Conservation (phyloP, 768 basidiomycete species). For the Panaeolus cyanescens region DNA sequence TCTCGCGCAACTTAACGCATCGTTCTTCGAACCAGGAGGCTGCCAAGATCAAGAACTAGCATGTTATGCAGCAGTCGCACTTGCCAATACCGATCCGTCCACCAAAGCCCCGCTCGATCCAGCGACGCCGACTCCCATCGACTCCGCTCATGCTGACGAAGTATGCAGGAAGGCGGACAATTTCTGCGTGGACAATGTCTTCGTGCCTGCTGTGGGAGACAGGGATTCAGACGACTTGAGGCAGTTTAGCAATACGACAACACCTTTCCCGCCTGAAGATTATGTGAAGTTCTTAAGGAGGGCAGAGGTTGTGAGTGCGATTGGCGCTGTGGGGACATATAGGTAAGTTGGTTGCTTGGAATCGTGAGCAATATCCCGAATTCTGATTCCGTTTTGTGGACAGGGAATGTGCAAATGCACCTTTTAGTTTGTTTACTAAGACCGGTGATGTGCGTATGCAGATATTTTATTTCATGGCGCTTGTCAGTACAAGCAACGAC, state of each 20-base stretch:
- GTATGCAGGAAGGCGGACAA: constrained; percentile 52
- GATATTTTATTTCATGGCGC: neutral
- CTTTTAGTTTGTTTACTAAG: constrained; percentile 39
- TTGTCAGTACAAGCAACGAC: neutral
- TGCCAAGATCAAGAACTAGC: constrained; percentile 56
- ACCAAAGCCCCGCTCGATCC: neutral
- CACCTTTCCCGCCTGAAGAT: constrained; percentile 57
- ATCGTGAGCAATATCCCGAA: too few species aligned
- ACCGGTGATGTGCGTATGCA: constrained; percentile 61
- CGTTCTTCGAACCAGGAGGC: constrained; percentile 49
- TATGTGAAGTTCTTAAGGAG: constrained; percentile 48
- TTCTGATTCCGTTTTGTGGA: constrained; percentile 18
- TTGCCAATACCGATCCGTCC: constrained; percentile 10
- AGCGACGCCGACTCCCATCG: neutral
- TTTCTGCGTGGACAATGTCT: constrained; percentile 59
- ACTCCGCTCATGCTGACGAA: neutral
- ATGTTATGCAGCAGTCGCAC: constrained; percentile 56
- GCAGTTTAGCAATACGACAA: constrained; percentile 47
- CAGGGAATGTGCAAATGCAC: constrained; percentile 47
- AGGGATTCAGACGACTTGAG: constrained; percentile 58
- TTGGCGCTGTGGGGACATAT: constrained; percentile 52
- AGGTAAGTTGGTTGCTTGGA: neutral
- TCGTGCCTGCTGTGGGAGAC: constrained; percentile 51
- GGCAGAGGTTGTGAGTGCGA: constrained; percentile 37
- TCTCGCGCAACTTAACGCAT: constrained; percentile 45